Percentiles rank a stretch among this genome's conserved stretches.
Conservation (phyloP, 1,284 basidiomycete species). For the Anthracocystis setariae region DNA sequence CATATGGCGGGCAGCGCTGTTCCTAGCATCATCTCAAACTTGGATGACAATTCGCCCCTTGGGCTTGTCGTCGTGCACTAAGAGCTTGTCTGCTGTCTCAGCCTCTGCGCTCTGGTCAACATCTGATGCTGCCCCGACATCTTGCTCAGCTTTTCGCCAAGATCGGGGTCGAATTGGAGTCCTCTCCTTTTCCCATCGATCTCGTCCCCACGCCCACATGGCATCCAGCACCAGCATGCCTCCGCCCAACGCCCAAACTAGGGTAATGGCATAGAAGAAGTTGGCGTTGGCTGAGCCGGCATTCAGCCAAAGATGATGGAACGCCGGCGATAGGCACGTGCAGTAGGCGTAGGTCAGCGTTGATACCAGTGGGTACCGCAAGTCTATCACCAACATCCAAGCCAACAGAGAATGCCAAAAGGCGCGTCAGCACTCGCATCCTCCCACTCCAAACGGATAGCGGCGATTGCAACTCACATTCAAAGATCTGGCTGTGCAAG, state of each 20-base stretch:
- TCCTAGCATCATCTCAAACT: conserved; percentile 13
- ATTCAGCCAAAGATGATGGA: conserved; percentile 89
- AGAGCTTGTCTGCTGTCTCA: background rate
- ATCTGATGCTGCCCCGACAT: conserved; percentile 6
- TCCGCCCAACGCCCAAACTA: conserved; percentile 89
- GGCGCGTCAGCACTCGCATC: background rate
- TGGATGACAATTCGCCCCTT: conserved; percentile 39
- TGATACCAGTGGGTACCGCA: conserved; percentile 87
- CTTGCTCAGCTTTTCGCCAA: conserved; percentile 1
- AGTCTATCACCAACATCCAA: conserved; percentile 72
- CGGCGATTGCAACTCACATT: conserved; percentile 73
- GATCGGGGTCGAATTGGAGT: conserved; percentile 18
- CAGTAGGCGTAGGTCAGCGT: conserved; percentile 85
- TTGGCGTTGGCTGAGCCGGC: conserved; percentile 97
- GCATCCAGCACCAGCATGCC: conserved; percentile 84
- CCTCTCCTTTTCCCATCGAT: conserved; percentile 58
- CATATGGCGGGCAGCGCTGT: background rate
- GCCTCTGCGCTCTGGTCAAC: background rate
- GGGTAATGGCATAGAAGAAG: conserved; percentile 94
- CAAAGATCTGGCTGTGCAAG: conserved; percentile 84
- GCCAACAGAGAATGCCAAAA: background rate
- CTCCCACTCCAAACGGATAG: background rate
- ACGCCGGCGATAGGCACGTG: conserved; percentile 84
- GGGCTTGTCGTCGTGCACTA: conserved; percentile 11
- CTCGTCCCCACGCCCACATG: conserved; percentile 74